Conservation (phyloP, 345 rosid genomes). For the Arabidopsis thaliana region TAIR10.1 NC_003070.9:10638501-10639000, state of each 20-base stretch:
- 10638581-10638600: not conserved
- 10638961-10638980: constrained; percentile 34
- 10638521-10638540: not conserved
- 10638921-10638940: constrained; percentile 10
- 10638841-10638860: not conserved
- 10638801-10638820: not conserved
- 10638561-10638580: not conserved
- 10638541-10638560: not conserved
- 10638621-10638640: not conserved
- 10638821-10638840: not conserved
- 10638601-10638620: not conserved
- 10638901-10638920: not conserved
- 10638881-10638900: not conserved
- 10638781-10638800: not conserved
- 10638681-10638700: not conserved
- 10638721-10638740: not conserved
- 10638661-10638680: not conserved
- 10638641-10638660: not conserved
- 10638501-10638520: not conserved
- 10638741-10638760: not conserved
- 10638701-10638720: not conserved
- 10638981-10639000: constrained; percentile 2
- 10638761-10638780: not conserved
- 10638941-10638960: constrained; percentile 21
- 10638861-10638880: constrained; percentile 8